phyloP scores from a whole-genome alignment of 2,329 filamentous ascomycete species.

The Aspergillus aculeatinus region DNA sequence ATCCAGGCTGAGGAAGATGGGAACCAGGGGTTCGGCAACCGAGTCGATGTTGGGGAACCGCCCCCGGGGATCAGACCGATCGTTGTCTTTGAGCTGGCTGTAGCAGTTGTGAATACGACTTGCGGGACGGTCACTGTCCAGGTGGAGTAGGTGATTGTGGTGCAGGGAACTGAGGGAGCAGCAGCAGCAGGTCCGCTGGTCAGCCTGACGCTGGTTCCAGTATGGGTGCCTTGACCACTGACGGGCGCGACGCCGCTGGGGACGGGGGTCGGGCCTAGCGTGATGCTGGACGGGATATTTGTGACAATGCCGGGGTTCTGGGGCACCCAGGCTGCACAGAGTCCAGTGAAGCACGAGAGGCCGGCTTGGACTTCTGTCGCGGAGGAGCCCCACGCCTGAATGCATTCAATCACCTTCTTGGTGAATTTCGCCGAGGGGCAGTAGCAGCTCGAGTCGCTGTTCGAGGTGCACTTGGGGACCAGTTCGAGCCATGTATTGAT shows the following conservation, averaged over 20 bases:
- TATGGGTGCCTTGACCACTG: slow-evolving; percentile 42
- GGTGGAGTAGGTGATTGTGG: slow-evolving; percentile 44
- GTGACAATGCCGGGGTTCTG: slow-evolving; percentile 85
- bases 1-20: slow-evolving; percentile 19
- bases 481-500: slow-evolving; percentile 84
- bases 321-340: slow-evolving; percentile 74
- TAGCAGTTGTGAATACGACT: slow-evolving; percentile 42
- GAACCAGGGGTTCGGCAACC: slow-evolving; percentile 20
- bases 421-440: slow-evolving; percentile 78
- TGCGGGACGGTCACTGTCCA: slow-evolving; percentile 47
- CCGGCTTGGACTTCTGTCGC: slow-evolving; percentile 67
- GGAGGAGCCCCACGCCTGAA: slow-evolving; percentile 71
- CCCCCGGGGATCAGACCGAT: slow-evolving; percentile 33
- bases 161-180: slow-evolving; percentile 31
- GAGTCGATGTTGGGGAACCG: slow-evolving; percentile 11
- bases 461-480: slow-evolving; percentile 70
- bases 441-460: slow-evolving; percentile 81
- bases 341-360: slow-evolving; percentile 82
- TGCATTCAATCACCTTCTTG: slow-evolving; percentile 74
- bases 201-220: slow-evolving; percentile 18
- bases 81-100: slow-evolving; percentile 25
- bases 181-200: slow-evolving; percentile 24
- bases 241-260: slow-evolving; percentile 47
- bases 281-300: slow-evolving; percentile 64
- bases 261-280: slow-evolving; percentile 46